These are phyloP conservation scores for Pugionium dolabratum DNA, from an alignment of 345 rosid genomes.

Conservation along the genomic window DNA sequence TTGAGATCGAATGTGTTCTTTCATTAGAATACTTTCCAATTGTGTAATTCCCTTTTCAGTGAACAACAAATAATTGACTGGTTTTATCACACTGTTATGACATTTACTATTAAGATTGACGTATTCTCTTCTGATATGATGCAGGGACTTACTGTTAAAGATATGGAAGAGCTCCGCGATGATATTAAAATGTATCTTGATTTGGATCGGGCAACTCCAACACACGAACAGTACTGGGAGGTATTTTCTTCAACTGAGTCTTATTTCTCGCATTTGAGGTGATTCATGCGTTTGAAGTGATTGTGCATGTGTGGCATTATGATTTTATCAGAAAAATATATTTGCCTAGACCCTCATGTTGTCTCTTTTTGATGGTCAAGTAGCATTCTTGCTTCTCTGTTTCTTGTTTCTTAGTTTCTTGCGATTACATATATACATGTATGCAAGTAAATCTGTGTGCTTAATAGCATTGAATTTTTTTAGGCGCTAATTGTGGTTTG, in stretches of 20 bases:
- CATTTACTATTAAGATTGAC: constrained; percentile 1
- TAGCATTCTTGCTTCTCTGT: constrained; percentile 4
- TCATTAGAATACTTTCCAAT: too few species aligned
- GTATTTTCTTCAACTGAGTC: constrained; percentile 42
- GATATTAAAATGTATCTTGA: constrained; percentile 97
- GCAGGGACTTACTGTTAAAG: constrained; percentile 87
- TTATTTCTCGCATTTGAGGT: constrained; percentile 1
- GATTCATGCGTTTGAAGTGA: constrained; percentile 4
- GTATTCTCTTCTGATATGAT: constrained; percentile 16
- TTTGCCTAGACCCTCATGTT: constrained; percentile 18
- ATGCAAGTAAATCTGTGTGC: constrained; percentile 7
- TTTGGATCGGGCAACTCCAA: constrained; percentile 76
- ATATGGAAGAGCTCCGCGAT: constrained; percentile 91
- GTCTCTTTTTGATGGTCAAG: background rate
- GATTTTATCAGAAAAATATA: background rate
- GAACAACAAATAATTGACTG: constrained; percentile 8
- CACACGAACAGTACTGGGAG: constrained; percentile 84
- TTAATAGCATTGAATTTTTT: constrained; percentile 24
- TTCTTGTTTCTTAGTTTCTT: background rate
- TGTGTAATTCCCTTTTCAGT: background rate
- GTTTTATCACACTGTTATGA: constrained; percentile 13
- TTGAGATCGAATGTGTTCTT: too few species aligned
- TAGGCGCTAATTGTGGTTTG: constrained; percentile 91
- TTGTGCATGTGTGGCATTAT: constrained; percentile 15
- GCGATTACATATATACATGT: constrained; percentile 1